These are phyloP conservation scores for Baorangia bicolor DNA, from an alignment of 768 basidiomycete genomes.

Conservation along the genomic window DNA sequence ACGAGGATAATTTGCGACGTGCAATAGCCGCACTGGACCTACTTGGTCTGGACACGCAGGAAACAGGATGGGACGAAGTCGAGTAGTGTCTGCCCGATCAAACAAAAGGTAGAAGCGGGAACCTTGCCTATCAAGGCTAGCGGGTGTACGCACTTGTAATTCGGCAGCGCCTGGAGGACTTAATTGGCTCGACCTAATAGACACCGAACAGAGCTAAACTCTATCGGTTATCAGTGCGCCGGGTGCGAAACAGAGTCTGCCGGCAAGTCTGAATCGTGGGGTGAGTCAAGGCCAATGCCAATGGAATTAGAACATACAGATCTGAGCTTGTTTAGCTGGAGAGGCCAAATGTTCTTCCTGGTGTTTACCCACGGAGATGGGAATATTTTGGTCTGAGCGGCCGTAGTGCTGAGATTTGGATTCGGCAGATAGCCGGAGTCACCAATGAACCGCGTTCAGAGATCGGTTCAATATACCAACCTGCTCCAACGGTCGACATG, in stretches of 20 bases:
- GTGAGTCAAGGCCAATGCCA: background rate
- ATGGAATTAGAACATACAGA: background rate
- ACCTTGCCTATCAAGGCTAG: background rate
- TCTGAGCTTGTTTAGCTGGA: background rate
- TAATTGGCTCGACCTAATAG: background rate
- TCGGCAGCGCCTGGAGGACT: background rate
- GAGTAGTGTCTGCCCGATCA: background rate
- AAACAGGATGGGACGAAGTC: background rate
- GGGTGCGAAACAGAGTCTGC: background rate
- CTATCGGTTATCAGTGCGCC: background rate
- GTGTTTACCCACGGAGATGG: background rate
- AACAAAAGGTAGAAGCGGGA: background rate
- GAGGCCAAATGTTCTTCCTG: background rate
- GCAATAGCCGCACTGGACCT: background rate
- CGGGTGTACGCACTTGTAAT: background rate
- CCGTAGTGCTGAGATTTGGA: background rate
- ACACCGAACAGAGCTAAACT: constrained; percentile 1
- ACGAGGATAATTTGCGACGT: background rate
- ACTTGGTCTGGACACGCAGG: background rate
- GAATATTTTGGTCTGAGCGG: background rate
- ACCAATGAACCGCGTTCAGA: background rate
- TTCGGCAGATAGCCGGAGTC: background rate
- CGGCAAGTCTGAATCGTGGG: background rate
- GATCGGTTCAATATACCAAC: background rate
- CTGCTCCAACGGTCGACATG: background rate